Conservation (phyloP, 1,139 yeast species). For the Kluyveromyces sp. region DNA sequence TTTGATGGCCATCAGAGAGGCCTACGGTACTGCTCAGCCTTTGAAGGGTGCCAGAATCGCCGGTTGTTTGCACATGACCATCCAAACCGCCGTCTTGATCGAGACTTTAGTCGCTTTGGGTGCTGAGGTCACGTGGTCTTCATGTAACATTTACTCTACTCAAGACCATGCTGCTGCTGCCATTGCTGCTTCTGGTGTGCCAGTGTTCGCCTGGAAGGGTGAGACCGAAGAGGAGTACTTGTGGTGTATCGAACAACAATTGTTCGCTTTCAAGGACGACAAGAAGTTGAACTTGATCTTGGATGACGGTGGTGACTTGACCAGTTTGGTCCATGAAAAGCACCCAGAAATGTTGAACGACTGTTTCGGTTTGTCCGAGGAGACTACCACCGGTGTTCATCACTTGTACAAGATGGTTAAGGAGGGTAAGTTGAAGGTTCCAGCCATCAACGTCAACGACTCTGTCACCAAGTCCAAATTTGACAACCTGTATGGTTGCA, state of each 20-base stretch:
- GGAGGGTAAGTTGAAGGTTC: slow-evolving; percentile 89
- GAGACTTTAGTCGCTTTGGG: slow-evolving; percentile 97
- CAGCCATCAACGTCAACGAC: slow-evolving; percentile 99
- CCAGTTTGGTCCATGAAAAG: slow-evolving; percentile 94
- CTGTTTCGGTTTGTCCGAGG: slow-evolving; percentile 97
- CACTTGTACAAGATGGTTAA: slow-evolving; percentile 95
- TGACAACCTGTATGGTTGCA: slow-evolving; percentile 99
- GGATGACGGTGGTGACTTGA: slow-evolving; percentile 99
- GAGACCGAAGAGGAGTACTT: slow-evolving; percentile 99
- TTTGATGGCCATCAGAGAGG: slow-evolving; percentile 93
- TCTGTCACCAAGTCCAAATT: slow-evolving; percentile 99
- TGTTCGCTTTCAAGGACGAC: slow-evolving; percentile 95
- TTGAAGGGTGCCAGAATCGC: slow-evolving; percentile 98
- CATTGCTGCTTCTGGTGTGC: slow-evolving; percentile 98
- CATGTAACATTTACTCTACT: slow-evolving; percentile 99
- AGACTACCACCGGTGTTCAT: slow-evolving; percentile 99
- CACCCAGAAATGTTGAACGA: slow-evolving; percentile 96
- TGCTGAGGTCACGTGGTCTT: slow-evolving; percentile 99
- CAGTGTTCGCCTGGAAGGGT: slow-evolving; percentile 99
- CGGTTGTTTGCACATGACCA: slow-evolving; percentile 99
- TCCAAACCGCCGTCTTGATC: slow-evolving; percentile 98
- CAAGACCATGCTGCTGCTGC: slow-evolving; percentile 99
- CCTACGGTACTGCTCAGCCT: slow-evolving; percentile 90
- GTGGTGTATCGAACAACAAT: slow-evolving; percentile 99
- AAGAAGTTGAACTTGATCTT: slow-evolving; percentile 94